phyloP scores from a whole-genome alignment of 371 early-diverging fungal species.

The Lichtheimia hyalospora region DNA sequence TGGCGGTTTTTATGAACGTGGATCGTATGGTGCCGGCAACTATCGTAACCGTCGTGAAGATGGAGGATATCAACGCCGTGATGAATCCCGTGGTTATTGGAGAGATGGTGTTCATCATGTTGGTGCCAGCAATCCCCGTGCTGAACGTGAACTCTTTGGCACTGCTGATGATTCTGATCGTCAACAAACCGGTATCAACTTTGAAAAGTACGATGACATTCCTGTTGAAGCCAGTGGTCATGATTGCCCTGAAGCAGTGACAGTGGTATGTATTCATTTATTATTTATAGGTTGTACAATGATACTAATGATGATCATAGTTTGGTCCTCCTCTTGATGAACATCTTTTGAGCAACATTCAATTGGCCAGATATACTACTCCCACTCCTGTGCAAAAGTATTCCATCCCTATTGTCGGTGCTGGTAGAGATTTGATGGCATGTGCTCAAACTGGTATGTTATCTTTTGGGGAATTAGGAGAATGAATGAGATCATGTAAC shows the following conservation, averaged over 20 bases:
- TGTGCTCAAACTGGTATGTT: conserved; percentile 86
- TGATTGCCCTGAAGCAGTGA: conserved; percentile 77
- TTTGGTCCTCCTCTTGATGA: conserved; percentile 81
- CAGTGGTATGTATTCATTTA: conserved; percentile 63
- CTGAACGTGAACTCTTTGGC: conserved; percentile 83
- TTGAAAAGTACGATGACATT: conserved; percentile 92
- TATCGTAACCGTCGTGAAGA: conserved; percentile 40
- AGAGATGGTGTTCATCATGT: conserved; percentile 74
- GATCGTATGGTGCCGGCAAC: conserved; percentile 27
- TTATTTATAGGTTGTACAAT: too few relatives aligned
- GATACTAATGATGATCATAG: too few relatives aligned
- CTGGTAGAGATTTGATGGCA: conserved; percentile 79
- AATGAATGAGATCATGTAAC: neutral
- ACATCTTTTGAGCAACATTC: conserved; percentile 90
- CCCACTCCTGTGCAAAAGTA: conserved; percentile 97
- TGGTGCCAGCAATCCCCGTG: conserved; percentile 68
- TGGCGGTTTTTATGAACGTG: conserved; percentile 30
- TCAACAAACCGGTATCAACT: conserved; percentile 88
- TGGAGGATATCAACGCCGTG: conserved; percentile 45
- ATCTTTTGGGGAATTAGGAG: neutral
- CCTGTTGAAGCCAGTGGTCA: conserved; percentile 93
- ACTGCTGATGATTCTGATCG: conserved; percentile 64
- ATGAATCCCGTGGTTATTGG: conserved; percentile 65
- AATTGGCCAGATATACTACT: conserved; percentile 83
- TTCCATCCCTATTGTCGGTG: conserved; percentile 86